These are phyloP conservation scores for Eucalyptus tenuipes DNA, from an alignment of 345 rosid genomes.

Conservation along the genomic window DNA sequence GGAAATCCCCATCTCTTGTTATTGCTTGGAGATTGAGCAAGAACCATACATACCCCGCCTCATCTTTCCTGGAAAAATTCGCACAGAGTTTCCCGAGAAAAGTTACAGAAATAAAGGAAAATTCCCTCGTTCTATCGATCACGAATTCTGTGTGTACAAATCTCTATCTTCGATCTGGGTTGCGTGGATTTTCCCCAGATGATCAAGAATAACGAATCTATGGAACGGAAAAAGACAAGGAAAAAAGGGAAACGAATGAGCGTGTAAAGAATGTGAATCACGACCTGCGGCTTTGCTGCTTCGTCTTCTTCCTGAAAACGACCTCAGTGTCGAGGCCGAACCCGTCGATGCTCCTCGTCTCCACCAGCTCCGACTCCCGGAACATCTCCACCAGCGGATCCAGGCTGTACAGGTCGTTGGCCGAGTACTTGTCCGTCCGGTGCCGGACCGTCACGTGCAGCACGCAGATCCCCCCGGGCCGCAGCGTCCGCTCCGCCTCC, in stretches of 20 bases:
- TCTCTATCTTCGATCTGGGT: not conserved
- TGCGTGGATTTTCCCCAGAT: not conserved
- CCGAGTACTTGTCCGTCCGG: conserved; percentile 78
- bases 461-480: conserved; percentile 51
- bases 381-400: conserved; percentile 44
- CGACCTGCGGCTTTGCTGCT: not conserved
- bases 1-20: not conserved
- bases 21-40: not conserved
- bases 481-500: conserved; percentile 83
- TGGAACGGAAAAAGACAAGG: not conserved
- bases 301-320: conserved; percentile 41
- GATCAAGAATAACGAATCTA: not conserved
- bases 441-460: conserved; percentile 60
- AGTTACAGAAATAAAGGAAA: not conserved
- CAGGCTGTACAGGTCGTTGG: conserved; percentile 63
- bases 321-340: conserved; percentile 93
- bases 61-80: not conserved
- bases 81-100: not conserved
- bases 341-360: conserved; percentile 64
- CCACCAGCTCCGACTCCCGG: conserved; percentile 40
- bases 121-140: not conserved
- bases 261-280: not conserved
- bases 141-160: not conserved
- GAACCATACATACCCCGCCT: accelerated
- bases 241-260: not conserved